Evolutionary conservation across 257 asterid genomes (phyloP).

Genomic region (Cinchona pubescens): DNA sequence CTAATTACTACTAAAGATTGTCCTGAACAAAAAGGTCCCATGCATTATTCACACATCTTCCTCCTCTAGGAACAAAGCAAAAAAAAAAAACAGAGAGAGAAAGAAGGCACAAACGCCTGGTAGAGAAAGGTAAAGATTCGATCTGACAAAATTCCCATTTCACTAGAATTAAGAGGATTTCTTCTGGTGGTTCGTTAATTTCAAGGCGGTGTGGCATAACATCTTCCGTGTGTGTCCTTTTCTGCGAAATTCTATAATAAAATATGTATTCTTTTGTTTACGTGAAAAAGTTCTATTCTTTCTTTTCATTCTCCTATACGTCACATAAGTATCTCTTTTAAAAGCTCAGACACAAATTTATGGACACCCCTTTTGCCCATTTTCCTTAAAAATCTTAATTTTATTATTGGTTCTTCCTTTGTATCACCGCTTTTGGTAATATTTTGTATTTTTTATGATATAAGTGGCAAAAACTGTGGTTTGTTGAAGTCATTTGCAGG

Average conservation of each 20-base stretch:
- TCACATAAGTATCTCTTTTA: constrained; percentile 1
- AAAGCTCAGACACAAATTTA: not conserved
- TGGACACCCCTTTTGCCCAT: constrained; percentile 12
- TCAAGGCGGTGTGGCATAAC: constrained; percentile 28
- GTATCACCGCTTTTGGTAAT: constrained; percentile 8
- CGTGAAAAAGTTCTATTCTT: not conserved
- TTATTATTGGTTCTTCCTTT: constrained; percentile 18
- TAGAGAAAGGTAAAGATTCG: constrained; percentile 45
- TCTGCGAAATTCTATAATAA: not conserved
- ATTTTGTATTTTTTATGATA: not conserved
- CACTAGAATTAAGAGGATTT: constrained; percentile 28
- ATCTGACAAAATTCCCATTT: constrained; percentile 40
- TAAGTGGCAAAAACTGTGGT: constrained; percentile 8
- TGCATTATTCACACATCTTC: constrained; percentile 1
- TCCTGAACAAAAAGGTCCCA: not conserved
- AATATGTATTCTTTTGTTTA: not conserved
- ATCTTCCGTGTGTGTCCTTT: not conserved
- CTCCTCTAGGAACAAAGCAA: not conserved
- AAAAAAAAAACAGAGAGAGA: not conserved
- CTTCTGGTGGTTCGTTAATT: constrained; percentile 34
- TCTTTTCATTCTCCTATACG: not conserved
- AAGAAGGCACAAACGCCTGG: constrained; percentile 56
- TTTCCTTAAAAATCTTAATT: constrained; percentile 35
- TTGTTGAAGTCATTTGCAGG: not conserved
- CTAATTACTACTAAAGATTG: not conserved